phyloP scores from a whole-genome alignment of 306 rosid genomes.

The Cicer yamashitae region DNA sequence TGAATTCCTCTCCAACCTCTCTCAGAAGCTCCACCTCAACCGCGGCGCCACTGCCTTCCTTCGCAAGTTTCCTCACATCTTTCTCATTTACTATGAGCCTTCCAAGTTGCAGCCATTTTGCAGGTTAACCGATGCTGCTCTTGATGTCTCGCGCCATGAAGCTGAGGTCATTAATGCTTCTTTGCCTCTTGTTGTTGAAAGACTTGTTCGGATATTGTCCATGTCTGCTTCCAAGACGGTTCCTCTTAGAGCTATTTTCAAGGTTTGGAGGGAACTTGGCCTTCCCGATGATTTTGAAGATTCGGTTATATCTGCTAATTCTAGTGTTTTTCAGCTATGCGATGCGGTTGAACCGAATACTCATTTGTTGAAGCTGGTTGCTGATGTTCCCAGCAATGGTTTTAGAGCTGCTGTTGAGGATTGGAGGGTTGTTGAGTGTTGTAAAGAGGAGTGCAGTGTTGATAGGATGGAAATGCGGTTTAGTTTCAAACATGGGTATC shows the following conservation, averaged over 20 bases:
- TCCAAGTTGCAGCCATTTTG: conserved; percentile 68
- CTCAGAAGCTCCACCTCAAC: conserved; percentile 89
- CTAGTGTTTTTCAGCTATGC: conserved; percentile 67
- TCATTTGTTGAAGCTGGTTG: conserved; percentile 75
- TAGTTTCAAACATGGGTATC: conserved; percentile 73
- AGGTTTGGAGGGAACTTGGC: conserved; percentile 90
- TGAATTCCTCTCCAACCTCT: conserved; percentile 77
- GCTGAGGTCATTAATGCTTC: conserved; percentile 65
- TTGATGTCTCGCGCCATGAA: conserved; percentile 58
- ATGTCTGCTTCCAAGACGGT: conserved; percentile 72
- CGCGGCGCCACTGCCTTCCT: conserved; percentile 80
- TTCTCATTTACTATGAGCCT: conserved; percentile 71
- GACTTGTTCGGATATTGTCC: conserved; percentile 71
- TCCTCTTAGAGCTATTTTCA: conserved; percentile 87
- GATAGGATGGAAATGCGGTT: conserved; percentile 65
- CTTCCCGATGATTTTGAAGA: conserved; percentile 96
- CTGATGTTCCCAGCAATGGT: conserved; percentile 40
- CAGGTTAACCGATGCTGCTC: conserved; percentile 67
- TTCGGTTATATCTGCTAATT: conserved; percentile 61
- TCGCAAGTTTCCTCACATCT: conserved; percentile 83
- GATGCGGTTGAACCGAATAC: conserved; percentile 78
- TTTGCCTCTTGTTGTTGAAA: conserved; percentile 66
- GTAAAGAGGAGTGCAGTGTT: conserved; percentile 61
- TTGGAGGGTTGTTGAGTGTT: conserved; percentile 87
- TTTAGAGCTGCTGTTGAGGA: conserved; percentile 74